Percentiles rank a stretch among this genome's conserved stretches.
phyloP scores from a whole-genome alignment of 192 early-diverging fungal genomes.

The Dispira parvispora region DNA sequence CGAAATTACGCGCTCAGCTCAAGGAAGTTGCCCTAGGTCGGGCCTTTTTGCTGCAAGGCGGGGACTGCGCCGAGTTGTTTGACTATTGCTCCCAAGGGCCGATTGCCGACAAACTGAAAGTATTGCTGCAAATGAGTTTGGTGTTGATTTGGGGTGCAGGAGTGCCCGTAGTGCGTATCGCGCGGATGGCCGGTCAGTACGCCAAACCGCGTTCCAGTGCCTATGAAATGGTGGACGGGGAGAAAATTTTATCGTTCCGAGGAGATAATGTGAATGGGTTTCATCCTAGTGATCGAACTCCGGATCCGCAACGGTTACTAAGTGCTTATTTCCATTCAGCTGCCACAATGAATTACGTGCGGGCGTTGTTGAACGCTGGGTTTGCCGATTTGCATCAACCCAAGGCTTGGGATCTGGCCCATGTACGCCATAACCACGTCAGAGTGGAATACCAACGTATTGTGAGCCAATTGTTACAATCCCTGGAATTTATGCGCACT shows the following conservation, averaged over 20 bases:
- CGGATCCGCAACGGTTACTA: slow-evolving; percentile 86
- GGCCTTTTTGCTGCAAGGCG: slow-evolving; percentile 91
- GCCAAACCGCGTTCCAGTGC: slow-evolving; percentile 93
- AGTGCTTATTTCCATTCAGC: slow-evolving; percentile 96
- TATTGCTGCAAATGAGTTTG: slow-evolving; percentile 93
- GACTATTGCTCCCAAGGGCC: slow-evolving; percentile 88
- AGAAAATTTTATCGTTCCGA: slow-evolving; percentile 72
- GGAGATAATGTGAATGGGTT: slow-evolving; percentile 98
- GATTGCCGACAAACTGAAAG: slow-evolving; percentile 91
- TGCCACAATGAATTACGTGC: slow-evolving; percentile 88
- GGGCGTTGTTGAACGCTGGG: slow-evolving; percentile 59
- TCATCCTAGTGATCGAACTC: slow-evolving; percentile 62
- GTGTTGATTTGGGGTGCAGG: slow-evolving; percentile 88
- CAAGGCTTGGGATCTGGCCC: slow-evolving; percentile 71
- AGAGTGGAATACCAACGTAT: slow-evolving; percentile 80
- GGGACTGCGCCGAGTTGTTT: slow-evolving; percentile 97
- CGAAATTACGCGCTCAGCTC: slow-evolving; percentile 53
- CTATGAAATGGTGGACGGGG: slow-evolving; percentile 70
- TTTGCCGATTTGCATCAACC: slow-evolving; percentile 91
- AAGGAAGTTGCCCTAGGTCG: slow-evolving; percentile 78
- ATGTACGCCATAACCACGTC: slow-evolving; percentile 65
- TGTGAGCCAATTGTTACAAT: slow-evolving; percentile 68
- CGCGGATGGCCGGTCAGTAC: slow-evolving; percentile 97
- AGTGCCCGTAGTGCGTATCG: slow-evolving; percentile 86
- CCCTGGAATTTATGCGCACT: slow-evolving; percentile 86